Base-by-base conservation (phyloP, 441 rosid species). In the Mallotus repandus region DNA sequence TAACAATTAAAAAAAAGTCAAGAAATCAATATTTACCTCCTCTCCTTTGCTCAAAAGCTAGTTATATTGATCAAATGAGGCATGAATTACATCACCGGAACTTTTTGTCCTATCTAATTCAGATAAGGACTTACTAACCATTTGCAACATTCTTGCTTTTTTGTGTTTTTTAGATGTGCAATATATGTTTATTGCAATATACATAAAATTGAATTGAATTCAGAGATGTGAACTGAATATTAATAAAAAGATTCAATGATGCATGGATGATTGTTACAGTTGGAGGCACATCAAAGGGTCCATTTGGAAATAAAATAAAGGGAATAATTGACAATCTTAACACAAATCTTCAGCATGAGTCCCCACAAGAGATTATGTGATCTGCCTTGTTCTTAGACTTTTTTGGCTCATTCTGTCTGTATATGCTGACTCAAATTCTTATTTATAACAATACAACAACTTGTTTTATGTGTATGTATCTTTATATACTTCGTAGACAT, bases 351-450 rank as follows among this genome's bases (percentile, higher is more conserved):
- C 2, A 59, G 8, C 4, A 12, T 15, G 13, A 21, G 65, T 58
- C 73, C 73, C 73, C 52, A 58, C 46, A 14, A 12, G 38, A 58
- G 73, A 45, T 45, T 45, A 45, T 45, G 49, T 45, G 49, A 45
- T 45, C 49, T 45, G 46, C 11, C 49, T 45, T 45, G 11, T 45
- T 45, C 49, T 45, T 45, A 45, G 12, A 45, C 49, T 45, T 45
- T 10, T 8, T 45, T 45, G 49, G 12, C 49, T 45, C 49, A 45
- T 45, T 45, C 49, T 45, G 49, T 9, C 49, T 45, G 49, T 45
- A 45, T 45, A 8, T 45, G 49, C 49, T 45, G 49, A 7, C 12
- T 45, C 12, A 45, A 7, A 45, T 45, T 45, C 49, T 45, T 45
- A 38, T 38, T 45, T 45, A 45, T 45, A 45, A 38, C 41, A 38